Base-by-base conservation (phyloP, 345 rosid genomes). In the Aquilaria yunnanensis region DNA sequence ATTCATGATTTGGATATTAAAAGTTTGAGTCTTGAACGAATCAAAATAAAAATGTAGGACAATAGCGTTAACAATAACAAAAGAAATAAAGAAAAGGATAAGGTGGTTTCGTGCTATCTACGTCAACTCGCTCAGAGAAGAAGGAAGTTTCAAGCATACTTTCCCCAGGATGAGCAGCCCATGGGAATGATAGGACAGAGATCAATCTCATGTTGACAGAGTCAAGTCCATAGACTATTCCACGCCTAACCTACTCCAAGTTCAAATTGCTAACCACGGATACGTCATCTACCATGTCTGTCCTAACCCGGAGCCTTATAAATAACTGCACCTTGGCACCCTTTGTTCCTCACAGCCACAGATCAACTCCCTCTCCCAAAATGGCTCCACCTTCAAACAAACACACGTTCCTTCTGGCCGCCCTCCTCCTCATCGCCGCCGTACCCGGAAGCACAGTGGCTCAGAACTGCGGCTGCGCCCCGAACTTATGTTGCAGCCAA, bases 401-500 rank as follows among this genome's bases (percentile, higher is more conserved):
- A 12, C 59, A 4, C 13, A 23, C 66, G 65, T n/a, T 81, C 86
- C 68, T 77, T 69, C 49, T 68, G 71, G 57, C 90, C 88, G 2
- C 90, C 94, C 37, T 87, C 86, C 32, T 61, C 57, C 9, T 74
- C 88, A 3, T 54, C 83, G 0, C 43, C 8, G 43, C 8, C 8
- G 43, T 37, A 3, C 7, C 43, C 23, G 23, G 23, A 16, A 16
- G 23, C 60, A 76, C 0, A 68, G 75, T 67, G 52, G 74, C 83
- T 9, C 92, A 85, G 67, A 79, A 77, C 72, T 85, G 90, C 29
- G 80, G 80, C 34, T 85, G 90, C 55, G 69, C 80, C 3, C 53
- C 81, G 1, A 60, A 74, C 58, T 10, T 72, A 1, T 85, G 87
- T 16, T 85, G 90, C 51, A 84, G 87, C 53, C 69, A 64, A 32